Conservation (phyloP, 345 rosid species). For the Eutrema yunnanense region DNA sequence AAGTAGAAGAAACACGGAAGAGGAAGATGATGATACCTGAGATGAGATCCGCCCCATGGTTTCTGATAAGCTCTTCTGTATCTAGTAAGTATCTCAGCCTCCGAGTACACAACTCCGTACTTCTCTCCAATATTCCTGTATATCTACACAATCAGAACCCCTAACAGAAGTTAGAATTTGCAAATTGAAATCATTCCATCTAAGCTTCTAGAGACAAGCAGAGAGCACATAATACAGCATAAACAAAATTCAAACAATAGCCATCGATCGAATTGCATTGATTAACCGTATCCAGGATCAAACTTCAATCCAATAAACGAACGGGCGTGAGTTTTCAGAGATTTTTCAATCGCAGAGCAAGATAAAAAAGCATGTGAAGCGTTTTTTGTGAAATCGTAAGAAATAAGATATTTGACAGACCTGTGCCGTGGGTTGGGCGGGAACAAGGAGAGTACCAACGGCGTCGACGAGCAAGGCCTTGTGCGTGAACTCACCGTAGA, state of each 20-base stretch:
- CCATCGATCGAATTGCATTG: background rate
- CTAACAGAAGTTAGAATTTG: background rate
- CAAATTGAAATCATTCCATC: background rate
- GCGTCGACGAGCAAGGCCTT: conserved; percentile 92
- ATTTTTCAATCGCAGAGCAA: background rate
- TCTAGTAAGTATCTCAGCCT: conserved; percentile 74
- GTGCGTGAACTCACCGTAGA: conserved; percentile 77
- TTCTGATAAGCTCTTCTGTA: conserved; percentile 89
- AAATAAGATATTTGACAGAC: conserved; percentile 24
- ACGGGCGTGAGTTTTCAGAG: background rate
- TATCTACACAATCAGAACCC: conserved; percentile 42
- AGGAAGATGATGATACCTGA: conserved; percentile 43
- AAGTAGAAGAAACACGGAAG: background rate
- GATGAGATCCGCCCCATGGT: conserved; percentile 96
- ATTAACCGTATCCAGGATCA: background rate
- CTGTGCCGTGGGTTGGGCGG: conserved; percentile 99
- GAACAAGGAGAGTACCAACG: conserved; percentile 84
- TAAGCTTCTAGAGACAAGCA: background rate
- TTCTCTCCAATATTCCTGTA: conserved; percentile 83
- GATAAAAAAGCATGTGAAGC: background rate
- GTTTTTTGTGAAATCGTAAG: background rate
- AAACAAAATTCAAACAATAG: background rate
- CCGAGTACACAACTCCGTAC: conserved; percentile 86
- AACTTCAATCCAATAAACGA: background rate
- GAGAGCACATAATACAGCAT: background rate